Evolutionary conservation across 108 stramenopile genomes (phyloP), one percentile per base, ranked within the genome.

Genomic region (Fragilariopsis cylindrus): DNA sequence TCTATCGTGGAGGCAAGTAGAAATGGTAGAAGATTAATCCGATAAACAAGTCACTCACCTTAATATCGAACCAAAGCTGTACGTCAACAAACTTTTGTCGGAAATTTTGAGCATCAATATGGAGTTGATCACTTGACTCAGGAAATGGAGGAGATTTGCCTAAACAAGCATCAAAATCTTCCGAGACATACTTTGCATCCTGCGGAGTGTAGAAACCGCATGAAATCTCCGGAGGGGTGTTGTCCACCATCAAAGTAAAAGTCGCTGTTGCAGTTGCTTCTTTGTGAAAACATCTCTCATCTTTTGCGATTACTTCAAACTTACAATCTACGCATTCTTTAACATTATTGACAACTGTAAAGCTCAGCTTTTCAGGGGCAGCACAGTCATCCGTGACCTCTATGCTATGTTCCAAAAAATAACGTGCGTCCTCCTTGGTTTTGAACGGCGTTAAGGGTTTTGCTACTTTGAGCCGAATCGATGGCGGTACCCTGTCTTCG

Each of bases 121-220:
- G 52, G 52, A 53, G 52, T 53, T 12, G 52, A n/a, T 53, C 52
- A n/a, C n/a, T n/a, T n/a, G n/a, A n/a, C n/a, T n/a, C n/a, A 53
- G 52, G 52, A 53, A 53, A 53, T 53, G 52, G 52, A 53, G 15
- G 15, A 53, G 52, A n/a, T 1, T 1, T 12, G 15, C n/a, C 52
- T n/a, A 15, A 12, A n/a, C 52, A 53, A 15, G 52, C 52, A 53
- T 53, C 52, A 53, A 53, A 53, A 15, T n/a, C 52, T n/a, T 53
- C 1, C 12, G 52, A 12, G 15, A 53, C 52, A 53, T 53, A n/a
- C 12, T 15, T 12, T 53, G 52, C 15, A 53, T 53, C 52, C 2
- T 53, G 52, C 52, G 12, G 52, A 12, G 52, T 53, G 15, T 15
- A 53, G 15, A 53, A 53, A 15, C 52, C 52, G 15, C 52, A 53